Evolutionary conservation across 2,329 filamentous ascomycete genomes (phyloP).

Genomic region (Fragosphaeria purpurea): DNA sequence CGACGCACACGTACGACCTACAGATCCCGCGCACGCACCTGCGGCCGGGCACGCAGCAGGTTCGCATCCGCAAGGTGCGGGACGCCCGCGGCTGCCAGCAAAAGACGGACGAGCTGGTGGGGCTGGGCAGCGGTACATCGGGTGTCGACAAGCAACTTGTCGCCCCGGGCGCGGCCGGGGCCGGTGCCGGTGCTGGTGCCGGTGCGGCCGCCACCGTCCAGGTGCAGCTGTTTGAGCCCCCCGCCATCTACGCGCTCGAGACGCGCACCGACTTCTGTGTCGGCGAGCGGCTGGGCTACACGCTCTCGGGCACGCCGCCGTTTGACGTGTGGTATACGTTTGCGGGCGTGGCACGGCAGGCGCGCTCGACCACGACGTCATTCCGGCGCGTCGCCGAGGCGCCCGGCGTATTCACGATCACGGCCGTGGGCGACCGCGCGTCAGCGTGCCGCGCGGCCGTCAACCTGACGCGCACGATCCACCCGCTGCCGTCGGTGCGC

Average conservation of each 20-base stretch:
- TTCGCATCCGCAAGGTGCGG: slow-evolving; percentile 81
- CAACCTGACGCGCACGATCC: slow-evolving; percentile 71
- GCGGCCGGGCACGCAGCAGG: slow-evolving; percentile 77
- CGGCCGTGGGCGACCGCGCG: slow-evolving; percentile 74
- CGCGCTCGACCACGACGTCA: slow-evolving; percentile 65
- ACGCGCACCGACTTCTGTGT: slow-evolving; percentile 84
- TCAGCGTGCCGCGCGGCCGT: slow-evolving; percentile 78
- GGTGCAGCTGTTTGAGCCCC: slow-evolving; percentile 86
- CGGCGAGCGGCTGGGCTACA: slow-evolving; percentile 87
- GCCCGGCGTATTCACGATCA: slow-evolving; percentile 81
- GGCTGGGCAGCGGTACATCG: not conserved
- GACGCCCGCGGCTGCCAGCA: slow-evolving; percentile 81
- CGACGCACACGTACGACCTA: slow-evolving; percentile 63
- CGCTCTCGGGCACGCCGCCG: slow-evolving; percentile 78
- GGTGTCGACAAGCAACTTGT: too few relatives aligned
- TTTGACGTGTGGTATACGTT: slow-evolving; percentile 93
- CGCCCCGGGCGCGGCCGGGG: slow-evolving; percentile 50
- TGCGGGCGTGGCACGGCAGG: slow-evolving; percentile 66
- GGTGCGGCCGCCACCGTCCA: slow-evolving; percentile 56
- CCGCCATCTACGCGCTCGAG: slow-evolving; percentile 80
- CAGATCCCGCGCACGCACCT: slow-evolving; percentile 77
- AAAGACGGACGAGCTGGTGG: slow-evolving; percentile 27
- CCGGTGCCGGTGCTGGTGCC: slow-evolving; percentile 26
- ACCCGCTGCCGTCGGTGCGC: slow-evolving; percentile 82
- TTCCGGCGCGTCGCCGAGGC: slow-evolving; percentile 92